phyloP scores from a whole-genome alignment of 225 moss, liverwort and hornwort species.

The Bryum argenteum region DNA sequence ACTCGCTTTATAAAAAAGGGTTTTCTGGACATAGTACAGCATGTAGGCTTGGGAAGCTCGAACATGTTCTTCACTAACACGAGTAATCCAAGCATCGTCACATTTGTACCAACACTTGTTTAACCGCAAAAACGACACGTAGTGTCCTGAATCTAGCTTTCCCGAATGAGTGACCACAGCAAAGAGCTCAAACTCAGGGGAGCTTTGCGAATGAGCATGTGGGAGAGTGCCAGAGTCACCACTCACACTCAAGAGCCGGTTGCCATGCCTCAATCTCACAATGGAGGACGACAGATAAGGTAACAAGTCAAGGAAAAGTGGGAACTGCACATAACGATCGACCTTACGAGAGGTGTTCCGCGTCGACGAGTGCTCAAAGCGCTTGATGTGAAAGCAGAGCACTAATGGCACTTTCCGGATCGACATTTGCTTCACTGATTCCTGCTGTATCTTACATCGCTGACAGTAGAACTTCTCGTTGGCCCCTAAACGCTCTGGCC shows the following conservation, averaged over 20 bases:
- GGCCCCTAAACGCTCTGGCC: slow-evolving; percentile 76
- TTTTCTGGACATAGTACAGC: slow-evolving; percentile 92
- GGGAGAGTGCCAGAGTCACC: slow-evolving; percentile 46
- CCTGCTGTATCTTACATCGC: slow-evolving; percentile 80
- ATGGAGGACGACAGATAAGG: slow-evolving; percentile 90
- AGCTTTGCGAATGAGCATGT: slow-evolving; percentile 30
- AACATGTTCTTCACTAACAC: slow-evolving; percentile 88
- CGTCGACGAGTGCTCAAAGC: slow-evolving; percentile 88
- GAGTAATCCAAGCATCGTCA: slow-evolving; percentile 96
- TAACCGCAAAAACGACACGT: slow-evolving; percentile 80
- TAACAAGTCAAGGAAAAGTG: slow-evolving; percentile 76
- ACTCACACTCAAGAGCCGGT: slow-evolving; percentile 65
- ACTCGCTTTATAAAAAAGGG: slow-evolving; percentile 84
- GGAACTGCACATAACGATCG: slow-evolving; percentile 91
- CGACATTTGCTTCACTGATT: slow-evolving; percentile 95
- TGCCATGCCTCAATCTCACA: slow-evolving; percentile 85
- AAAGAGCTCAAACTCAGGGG: slow-evolving; percentile 86
- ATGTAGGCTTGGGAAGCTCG: slow-evolving; percentile 91
- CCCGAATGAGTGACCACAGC: slow-evolving; percentile 97
- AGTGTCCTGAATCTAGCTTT: slow-evolving; percentile 94
- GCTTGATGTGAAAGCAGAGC: slow-evolving; percentile 92
- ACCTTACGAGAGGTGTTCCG: slow-evolving; percentile 89
- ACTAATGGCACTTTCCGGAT: slow-evolving; percentile 85
- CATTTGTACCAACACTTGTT: slow-evolving; percentile 93
- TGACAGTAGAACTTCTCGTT: slow-evolving; percentile 94